Conservation (phyloP, 768 basidiomycete genomes). For the Boletus tomentosulus region DNA sequence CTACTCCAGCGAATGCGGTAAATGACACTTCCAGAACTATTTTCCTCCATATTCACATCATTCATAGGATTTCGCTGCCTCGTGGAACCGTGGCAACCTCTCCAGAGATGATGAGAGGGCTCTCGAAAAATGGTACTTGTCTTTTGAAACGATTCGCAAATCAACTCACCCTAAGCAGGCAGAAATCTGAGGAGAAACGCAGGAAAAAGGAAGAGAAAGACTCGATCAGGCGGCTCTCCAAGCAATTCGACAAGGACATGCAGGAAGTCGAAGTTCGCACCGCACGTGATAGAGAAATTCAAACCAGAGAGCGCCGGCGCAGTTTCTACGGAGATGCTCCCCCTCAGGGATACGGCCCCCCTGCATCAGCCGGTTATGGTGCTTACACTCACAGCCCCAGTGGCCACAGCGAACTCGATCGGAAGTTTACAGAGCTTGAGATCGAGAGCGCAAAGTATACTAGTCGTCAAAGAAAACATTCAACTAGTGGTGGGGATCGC, state of each 20-base stretch:
- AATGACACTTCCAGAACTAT: conserved; percentile 17
- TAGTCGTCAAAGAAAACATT: conserved; percentile 44
- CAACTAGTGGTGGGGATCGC: conserved; percentile 37
- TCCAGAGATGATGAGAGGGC: conserved; percentile 38
- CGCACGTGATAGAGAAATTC: conserved; percentile 55
- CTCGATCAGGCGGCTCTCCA: conserved; percentile 36
- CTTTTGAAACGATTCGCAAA: not conserved
- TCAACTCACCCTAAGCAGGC: conserved; percentile 35
- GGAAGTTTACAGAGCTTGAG: conserved; percentile 34
- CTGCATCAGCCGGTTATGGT: conserved; percentile 22
- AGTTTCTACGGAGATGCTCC: conserved; percentile 44
- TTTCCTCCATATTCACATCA: conserved; percentile 2
- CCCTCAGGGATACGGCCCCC: conserved; percentile 25
- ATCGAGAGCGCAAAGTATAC: conserved; percentile 23
- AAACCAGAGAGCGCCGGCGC: conserved; percentile 47
- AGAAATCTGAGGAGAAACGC: conserved; percentile 44
- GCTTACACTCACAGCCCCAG: conserved; percentile 26
- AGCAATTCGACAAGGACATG: conserved; percentile 39
- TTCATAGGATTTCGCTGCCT: conserved; percentile 53
- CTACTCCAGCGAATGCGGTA: conserved; percentile 56
- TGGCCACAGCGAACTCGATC: conserved; percentile 34
- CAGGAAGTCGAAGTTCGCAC: conserved; percentile 52
- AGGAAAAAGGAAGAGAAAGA: conserved; percentile 51
- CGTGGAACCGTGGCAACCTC: conserved; percentile 46
- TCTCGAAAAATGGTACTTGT: conserved; percentile 44